Percentiles rank a stretch among this genome's conserved stretches.
Conservation (phyloP, 2,329 filamentous ascomycete genomes). For the Cephalotrichum gorgonifer region DNA sequence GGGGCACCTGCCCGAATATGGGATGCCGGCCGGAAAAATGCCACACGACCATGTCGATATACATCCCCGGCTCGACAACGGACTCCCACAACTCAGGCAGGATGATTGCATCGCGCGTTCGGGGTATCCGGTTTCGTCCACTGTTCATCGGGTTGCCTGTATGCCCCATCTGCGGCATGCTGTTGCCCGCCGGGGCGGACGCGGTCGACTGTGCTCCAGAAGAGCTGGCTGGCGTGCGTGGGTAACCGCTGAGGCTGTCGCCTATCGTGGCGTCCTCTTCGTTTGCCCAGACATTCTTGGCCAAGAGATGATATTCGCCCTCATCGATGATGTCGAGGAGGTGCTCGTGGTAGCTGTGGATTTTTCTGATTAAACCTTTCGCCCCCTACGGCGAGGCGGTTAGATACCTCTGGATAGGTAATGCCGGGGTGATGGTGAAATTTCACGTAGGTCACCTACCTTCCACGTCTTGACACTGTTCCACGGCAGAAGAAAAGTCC, state of each 20-base stretch:
- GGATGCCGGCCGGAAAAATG: constrained; percentile 1
- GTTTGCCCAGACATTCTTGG: constrained; percentile 3
- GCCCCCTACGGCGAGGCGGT: constrained; percentile 1
- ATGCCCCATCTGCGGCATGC: background rate
- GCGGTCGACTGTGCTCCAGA: background rate
- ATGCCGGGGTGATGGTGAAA: too few species aligned
- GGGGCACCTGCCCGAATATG: background rate
- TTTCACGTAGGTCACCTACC: background rate
- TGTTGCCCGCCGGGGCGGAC: background rate
- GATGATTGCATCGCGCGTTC: constrained; percentile 4
- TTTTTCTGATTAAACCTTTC: constrained; percentile 6
- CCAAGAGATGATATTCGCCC: constrained; percentile 8
- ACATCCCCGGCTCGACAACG: constrained; percentile 10
- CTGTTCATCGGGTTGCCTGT: background rate
- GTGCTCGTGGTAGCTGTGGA: constrained; percentile 6
- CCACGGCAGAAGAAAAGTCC: constrained; percentile 9
- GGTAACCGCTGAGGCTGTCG: constrained; percentile 7
- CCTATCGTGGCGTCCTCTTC: constrained; percentile 5
- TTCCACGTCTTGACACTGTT: constrained; percentile 9
- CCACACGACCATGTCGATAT: constrained; percentile 8
- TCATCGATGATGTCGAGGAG: constrained; percentile 3
- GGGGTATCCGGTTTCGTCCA: background rate
- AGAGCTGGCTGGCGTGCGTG: background rate
- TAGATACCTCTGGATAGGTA: background rate
- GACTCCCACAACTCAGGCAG: constrained; percentile 10